Evolutionary conservation across 495 filamentous ascomycete species (phyloP).

Genomic region (Trichoderma asperelloides): DNA sequence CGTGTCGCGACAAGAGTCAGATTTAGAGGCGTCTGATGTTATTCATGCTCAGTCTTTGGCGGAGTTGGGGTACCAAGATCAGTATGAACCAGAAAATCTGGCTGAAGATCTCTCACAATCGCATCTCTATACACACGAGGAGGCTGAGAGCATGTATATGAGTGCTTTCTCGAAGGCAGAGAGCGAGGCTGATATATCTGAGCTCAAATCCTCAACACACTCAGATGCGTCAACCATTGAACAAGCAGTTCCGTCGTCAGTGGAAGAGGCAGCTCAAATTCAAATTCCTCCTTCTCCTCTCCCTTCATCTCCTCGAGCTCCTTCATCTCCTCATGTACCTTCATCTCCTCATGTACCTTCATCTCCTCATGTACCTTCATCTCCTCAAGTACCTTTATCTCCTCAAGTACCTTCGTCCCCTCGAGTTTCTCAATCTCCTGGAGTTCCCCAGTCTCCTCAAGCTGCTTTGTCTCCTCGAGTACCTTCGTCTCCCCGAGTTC

Average conservation of each 20-base stretch:
- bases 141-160: constrained; percentile 96
- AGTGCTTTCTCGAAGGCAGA: constrained; percentile 41
- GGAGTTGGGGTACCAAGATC: background rate
- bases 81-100: constrained; percentile 12
- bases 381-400: too few species aligned
- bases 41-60: background rate
- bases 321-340: too few species aligned
- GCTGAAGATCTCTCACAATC: constrained; percentile 57
- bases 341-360: too few species aligned
- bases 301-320: too few species aligned
- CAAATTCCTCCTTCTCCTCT: background rate
- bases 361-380: too few species aligned
- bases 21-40: background rate
- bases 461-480: background rate
- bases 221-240: background rate
- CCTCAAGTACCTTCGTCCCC: too few species aligned
- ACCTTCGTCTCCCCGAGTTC: too few species aligned
- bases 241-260: background rate
- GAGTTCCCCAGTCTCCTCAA: background rate
- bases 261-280: too few species aligned
- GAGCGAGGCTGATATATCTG: constrained; percentile 17
- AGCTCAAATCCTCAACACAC: background rate
- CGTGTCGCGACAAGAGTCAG: background rate
- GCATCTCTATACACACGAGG: constrained; percentile 76
- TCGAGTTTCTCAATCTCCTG: too few species aligned